Percentiles rank a stretch among this genome's conserved stretches.
Evolutionary conservation across 2,329 filamentous ascomycete species (phyloP).

Genomic region (Sporothrix mexicana): DNA sequence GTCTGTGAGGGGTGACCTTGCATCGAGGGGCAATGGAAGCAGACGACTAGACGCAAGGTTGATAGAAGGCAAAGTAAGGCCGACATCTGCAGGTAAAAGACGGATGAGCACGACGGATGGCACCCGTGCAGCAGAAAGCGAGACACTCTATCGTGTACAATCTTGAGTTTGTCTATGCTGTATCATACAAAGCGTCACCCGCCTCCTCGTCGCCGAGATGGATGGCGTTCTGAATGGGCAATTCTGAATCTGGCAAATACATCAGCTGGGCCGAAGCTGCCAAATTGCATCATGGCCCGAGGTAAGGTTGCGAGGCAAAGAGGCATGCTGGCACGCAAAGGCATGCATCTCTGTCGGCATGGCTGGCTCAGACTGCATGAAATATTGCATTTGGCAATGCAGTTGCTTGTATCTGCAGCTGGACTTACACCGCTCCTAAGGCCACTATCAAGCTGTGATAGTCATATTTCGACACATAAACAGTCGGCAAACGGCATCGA

Average conservation of each 20-base stretch:
- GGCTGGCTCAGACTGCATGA: neutral
- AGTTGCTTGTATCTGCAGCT: neutral
- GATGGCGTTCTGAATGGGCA: neutral
- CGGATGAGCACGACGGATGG: neutral
- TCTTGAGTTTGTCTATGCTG: too few species aligned
- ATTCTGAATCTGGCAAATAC: neutral
- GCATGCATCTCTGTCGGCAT: neutral
- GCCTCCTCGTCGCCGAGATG: too few species aligned
- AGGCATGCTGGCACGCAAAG: neutral
- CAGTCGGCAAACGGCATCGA: neutral
- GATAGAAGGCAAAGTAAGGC: neutral
- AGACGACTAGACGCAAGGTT: neutral
- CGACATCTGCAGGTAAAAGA: conserved; percentile 15
- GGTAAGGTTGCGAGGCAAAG: neutral
- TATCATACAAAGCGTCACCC: too few species aligned
- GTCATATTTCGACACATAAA: neutral
- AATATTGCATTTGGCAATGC: neutral
- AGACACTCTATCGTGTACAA: conserved; percentile 14
- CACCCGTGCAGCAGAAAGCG: neutral
- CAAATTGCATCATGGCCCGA: neutral
- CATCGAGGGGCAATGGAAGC: neutral
- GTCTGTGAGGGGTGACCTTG: neutral
- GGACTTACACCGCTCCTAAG: neutral
- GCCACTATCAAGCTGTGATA: neutral
- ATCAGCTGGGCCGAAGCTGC: neutral